Evolutionary conservation across 345 rosid genomes (phyloP), one percentile per base, ranked within the genome.

Genomic region (Brassica rapa): DNA sequence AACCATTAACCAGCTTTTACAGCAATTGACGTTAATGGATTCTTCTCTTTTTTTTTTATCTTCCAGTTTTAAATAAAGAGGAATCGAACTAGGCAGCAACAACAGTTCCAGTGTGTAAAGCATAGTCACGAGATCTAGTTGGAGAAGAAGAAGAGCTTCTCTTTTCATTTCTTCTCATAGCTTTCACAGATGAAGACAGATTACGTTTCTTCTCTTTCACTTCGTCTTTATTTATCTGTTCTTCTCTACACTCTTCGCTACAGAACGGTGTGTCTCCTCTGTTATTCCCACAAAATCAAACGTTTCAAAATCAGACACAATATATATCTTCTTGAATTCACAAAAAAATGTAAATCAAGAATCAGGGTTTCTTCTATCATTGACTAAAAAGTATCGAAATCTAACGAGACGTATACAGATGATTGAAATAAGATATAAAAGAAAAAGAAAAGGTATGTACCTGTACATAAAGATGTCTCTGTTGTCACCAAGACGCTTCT

Each of bases 181-280:
- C 87, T 86, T 78, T 87, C 83, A 89, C 84, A 14, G 98, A 91
- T 16, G 93, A 88, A 55, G 93, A 88, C 4, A 89, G 69, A 74
- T 72, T 88, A 77, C 78, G 15, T 68, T 85, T 91, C 86, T 84
- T 89, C 80, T 88, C 93, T 21, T 77, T 81, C 4, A 85, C 83
- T 76, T 87, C 91, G 65, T 93, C 94, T n/a, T 76, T 80, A 2
- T 93, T 92, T 67, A 93, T 91, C 68, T 89, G 90, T 27, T 91
- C 91, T 75, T 84, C 87, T 66, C 98, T 89, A 81, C 98, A 91
- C 84, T 91, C 97, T 66, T 89, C 96, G 72, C 93, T 90, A 71
- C 98, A 91, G 72, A 91, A 93, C 12, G 97, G 91, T 8, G 86
- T 86, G 65, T 93, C 98, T 68, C 98, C 97, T 90, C 97, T 89